Percentiles rank a stretch among this genome's conserved stretches.
Evolutionary conservation across 2,329 filamentous ascomycete genomes (phyloP).

Genomic region (Fusarium sp.): DNA sequence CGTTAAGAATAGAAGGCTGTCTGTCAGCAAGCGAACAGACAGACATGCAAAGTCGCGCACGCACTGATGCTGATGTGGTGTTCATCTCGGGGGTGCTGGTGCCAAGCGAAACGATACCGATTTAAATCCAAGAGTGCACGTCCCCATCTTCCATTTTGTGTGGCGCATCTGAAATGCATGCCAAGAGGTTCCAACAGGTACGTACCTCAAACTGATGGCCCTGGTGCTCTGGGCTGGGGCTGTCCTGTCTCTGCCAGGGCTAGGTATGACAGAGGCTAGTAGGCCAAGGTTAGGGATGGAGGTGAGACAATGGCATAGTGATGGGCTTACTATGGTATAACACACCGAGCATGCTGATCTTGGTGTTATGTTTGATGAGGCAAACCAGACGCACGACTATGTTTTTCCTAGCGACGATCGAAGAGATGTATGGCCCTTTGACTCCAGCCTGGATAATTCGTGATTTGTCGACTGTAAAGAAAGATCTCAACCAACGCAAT

Average conservation of each 20-base stretch:
- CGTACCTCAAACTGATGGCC: constrained; percentile 16
- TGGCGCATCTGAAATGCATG: constrained; percentile 36
- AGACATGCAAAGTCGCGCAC: constrained; percentile 36
- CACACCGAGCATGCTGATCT: constrained; percentile 11
- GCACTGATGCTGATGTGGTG: constrained; percentile 27
- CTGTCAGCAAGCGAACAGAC: constrained; percentile 1
- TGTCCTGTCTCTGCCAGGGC: constrained; percentile 19
- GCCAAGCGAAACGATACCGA: constrained; percentile 42
- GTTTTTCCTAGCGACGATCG: background rate
- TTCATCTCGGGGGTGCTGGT: constrained; percentile 34
- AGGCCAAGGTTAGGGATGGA: constrained; percentile 4
- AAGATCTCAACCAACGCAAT: background rate
- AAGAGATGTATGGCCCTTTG: background rate
- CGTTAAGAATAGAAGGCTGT: constrained; percentile 4
- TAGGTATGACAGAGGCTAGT: constrained; percentile 26
- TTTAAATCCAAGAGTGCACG: constrained; percentile 40
- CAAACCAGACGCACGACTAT: background rate
- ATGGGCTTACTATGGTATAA: constrained; percentile 3
- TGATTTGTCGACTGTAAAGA: background rate
- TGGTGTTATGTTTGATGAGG: background rate
- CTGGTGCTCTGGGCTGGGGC: background rate
- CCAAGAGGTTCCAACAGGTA: constrained; percentile 30
- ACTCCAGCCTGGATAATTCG: background rate
- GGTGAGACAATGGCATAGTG: constrained; percentile 30
- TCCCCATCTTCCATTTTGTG: constrained; percentile 22